phyloP scores from a whole-genome alignment of 345 rosid genomes.

The Theobroma cacao region DNA sequence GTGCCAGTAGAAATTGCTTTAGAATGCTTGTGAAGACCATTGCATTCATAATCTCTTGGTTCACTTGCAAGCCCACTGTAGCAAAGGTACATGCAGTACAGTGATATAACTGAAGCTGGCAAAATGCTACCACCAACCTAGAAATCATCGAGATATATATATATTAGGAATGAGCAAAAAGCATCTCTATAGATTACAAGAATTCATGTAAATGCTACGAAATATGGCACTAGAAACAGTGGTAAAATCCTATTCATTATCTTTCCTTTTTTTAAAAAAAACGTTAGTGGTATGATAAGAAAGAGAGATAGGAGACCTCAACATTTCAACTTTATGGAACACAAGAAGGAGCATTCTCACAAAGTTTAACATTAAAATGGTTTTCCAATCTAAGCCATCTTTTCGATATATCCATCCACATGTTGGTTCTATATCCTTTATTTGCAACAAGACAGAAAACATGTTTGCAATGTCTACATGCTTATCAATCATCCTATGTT shows the following conservation, averaged over 20 bases:
- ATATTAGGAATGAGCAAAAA: neutral
- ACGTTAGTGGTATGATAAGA: neutral
- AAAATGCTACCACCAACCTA: slow-evolving; percentile 92
- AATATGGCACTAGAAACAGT: neutral
- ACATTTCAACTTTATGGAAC: neutral
- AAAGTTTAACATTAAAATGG: neutral
- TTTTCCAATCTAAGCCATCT: neutral
- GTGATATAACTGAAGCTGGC: slow-evolving; percentile 89
- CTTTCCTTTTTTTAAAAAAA: neutral
- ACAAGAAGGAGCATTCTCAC: neutral
- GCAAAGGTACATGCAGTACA: slow-evolving; percentile 96
- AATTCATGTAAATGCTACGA: neutral
- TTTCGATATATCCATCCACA: neutral
- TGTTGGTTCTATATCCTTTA: neutral
- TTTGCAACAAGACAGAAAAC: neutral
- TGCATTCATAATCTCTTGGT: slow-evolving; percentile 90
- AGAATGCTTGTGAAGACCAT: slow-evolving; percentile 91
- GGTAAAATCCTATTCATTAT: neutral
- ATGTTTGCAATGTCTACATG: neutral
- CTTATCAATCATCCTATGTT: neutral
- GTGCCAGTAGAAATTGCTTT: slow-evolving; percentile 89
- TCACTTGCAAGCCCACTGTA: slow-evolving; percentile 97
- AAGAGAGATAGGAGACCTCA: neutral
- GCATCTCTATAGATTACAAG: neutral
- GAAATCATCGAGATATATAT: neutral